Evolutionary conservation across 331 rosid genomes (phyloP), one percentile per base, ranked within the genome.

Genomic region (Prunus yedoensis): DNA sequence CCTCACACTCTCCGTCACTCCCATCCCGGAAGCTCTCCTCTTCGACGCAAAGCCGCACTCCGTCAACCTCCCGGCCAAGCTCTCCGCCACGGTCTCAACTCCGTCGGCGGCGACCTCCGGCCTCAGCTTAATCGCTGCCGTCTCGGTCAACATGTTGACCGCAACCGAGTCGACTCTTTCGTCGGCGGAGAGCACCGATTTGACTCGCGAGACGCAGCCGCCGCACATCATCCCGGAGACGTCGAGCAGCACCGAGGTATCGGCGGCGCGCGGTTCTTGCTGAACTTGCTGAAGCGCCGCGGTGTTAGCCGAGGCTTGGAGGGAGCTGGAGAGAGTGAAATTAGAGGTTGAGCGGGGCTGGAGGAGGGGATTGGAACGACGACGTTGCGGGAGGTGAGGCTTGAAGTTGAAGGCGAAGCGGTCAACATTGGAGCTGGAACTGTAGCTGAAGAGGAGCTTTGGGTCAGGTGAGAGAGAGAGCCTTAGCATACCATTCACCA

Each of bases 161-260:
- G 88, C 96, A 23, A 79, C 99, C 21, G 99, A 89, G 67, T 95
- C 94, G 10, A 95, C 97, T 74, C 99, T 85, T 5, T 89, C 89
- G 21, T 94, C 97, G 1, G 91, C 78, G 49, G 92, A 86, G 21
- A 94, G 78, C 32, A 94, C 78, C 60, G 87, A 89, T 72, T 93
- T 94, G 65, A 94, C 99, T 63, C 97, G 93, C 57, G 97, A 89
- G 35, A 92, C 96, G 74, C 99, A 94, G 4, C 87, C 93, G 45
- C 97, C 97, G 71, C 99, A 94, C 97, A 92, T 94, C 97, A 94
- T 94, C 52, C 97, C 99, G 41, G 94, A 80, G 43, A 94, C 94
- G 45, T 94, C 99, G 54, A 94, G 89, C 5, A 94, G 88, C 30
- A 90, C 74, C 47, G 89, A 89, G 5, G 87, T 77, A 78, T 90